A percentile compares a stretch with the other conserved stretches of the same genome.
phyloP scores from a whole-genome alignment of 1,139 yeast species.

The Nakaseomyces sp. region DNA sequence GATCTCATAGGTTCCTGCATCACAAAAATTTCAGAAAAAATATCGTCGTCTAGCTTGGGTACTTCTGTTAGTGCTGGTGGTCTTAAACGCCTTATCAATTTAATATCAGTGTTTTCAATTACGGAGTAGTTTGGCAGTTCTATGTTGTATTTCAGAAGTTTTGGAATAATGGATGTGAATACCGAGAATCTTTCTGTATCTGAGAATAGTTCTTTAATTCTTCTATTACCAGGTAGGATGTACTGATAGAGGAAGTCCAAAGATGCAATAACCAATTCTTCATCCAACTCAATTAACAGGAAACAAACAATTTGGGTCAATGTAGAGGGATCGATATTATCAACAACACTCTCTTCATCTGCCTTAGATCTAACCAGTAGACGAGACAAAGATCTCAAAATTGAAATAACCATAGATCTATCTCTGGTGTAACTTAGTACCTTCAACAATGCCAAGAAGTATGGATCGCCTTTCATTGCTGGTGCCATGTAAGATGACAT shows the following conservation, averaged over 20 bases:
- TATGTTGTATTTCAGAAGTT: constrained; percentile 49
- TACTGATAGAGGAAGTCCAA: constrained; percentile 62
- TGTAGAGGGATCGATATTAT: constrained; percentile 34
- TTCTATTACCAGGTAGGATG: constrained; percentile 41
- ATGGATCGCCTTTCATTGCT: constrained; percentile 52
- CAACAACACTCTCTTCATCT: constrained; percentile 39
- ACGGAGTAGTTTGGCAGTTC: constrained; percentile 29
- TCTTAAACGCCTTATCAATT: constrained; percentile 36
- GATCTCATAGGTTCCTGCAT: constrained; percentile 87
- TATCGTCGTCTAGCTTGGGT: constrained; percentile 53
- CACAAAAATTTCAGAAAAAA: constrained; percentile 51
- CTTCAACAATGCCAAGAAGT: constrained; percentile 44
- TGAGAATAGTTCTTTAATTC: constrained; percentile 34
- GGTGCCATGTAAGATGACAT: constrained; percentile 77
- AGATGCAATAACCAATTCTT: constrained; percentile 54
- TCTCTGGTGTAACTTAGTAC: constrained; percentile 45
- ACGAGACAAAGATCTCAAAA: constrained; percentile 47
- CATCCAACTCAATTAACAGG: constrained; percentile 42
- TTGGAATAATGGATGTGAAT: constrained; percentile 50
- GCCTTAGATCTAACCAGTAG: constrained; percentile 39
- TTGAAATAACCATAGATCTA: constrained; percentile 44
- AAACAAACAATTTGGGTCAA: constrained; percentile 41
- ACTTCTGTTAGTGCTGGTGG: constrained; percentile 48
- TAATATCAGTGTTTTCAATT: constrained; percentile 36
- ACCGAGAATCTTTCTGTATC: constrained; percentile 39